A percentile compares a stretch with the other conserved stretches of the same genome.
Evolutionary conservation across 495 filamentous ascomycete genomes (phyloP).

Genomic region (Xylaria palmicola): DNA sequence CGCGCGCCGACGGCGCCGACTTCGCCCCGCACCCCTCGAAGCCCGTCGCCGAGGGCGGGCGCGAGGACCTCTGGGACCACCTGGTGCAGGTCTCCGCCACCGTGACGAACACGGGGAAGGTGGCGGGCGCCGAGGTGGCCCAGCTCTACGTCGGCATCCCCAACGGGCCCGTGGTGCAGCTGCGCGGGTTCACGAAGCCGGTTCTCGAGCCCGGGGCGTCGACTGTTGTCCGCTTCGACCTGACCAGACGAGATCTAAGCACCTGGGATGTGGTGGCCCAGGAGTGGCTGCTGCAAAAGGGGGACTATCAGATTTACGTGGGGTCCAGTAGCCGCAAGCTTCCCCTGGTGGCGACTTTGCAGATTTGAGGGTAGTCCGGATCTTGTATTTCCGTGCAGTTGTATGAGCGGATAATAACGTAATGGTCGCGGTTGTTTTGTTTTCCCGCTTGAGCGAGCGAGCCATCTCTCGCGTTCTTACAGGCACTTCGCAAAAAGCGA

Average conservation of each 20-base stretch:
- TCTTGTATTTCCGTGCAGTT: too few relatives aligned
- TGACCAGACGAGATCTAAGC: slow-evolving; percentile 66
- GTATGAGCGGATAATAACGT: too few relatives aligned
- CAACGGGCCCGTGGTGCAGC: slow-evolving; percentile 50
- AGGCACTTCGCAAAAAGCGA: too few relatives aligned
- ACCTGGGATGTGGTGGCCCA: slow-evolving; percentile 63
- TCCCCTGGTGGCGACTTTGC: slow-evolving; percentile 33
- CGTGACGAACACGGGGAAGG: slow-evolving; percentile 56
- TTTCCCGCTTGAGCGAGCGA: too few relatives aligned
- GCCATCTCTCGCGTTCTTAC: too few relatives aligned
- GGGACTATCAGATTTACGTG: slow-evolving; percentile 47
- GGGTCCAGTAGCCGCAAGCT: slow-evolving; percentile 68
- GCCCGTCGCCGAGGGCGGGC: slow-evolving; percentile 54
- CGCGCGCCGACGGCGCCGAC: slow-evolving; percentile 20
- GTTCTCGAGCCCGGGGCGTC: slow-evolving; percentile 43
- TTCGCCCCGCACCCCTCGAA: slow-evolving; percentile 38
- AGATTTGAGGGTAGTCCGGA: slow-evolving; percentile 14
- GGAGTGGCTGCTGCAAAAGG: slow-evolving; percentile 56
- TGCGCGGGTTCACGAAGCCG: slow-evolving; percentile 68
- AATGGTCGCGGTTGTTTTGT: too few relatives aligned
- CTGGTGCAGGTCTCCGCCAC: slow-evolving; percentile 51
- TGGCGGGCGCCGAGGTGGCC: slow-evolving; percentile 54
- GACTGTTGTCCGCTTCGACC: slow-evolving; percentile 48
- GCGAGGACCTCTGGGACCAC: slow-evolving; percentile 57
- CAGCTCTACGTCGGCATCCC: slow-evolving; percentile 66